These are phyloP conservation scores for Hyparrhenia diplandra DNA, from an alignment of 176 grass and related monocot species.

Conservation along the genomic window DNA sequence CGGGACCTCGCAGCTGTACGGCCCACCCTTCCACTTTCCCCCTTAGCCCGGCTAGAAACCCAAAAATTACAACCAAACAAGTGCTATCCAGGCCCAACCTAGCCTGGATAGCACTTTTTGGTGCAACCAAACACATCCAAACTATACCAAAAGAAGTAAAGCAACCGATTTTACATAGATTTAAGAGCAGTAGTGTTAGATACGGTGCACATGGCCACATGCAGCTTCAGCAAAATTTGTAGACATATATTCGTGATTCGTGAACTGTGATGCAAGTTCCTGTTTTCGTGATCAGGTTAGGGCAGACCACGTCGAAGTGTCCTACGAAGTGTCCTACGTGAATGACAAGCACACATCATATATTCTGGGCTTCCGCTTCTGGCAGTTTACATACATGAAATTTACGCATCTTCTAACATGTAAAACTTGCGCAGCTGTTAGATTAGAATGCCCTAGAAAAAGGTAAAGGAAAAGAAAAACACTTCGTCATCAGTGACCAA, in stretches of 20 bases:
- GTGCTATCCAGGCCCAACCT: too few relatives aligned
- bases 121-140: too few relatives aligned
- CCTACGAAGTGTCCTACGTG: background rate
- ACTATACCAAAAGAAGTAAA: too few relatives aligned
- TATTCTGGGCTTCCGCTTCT: too few relatives aligned
- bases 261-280: background rate
- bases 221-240: background rate
- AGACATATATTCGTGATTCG: background rate
- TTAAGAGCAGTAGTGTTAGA: background rate
- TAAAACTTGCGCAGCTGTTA: background rate
- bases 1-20: too few relatives aligned
- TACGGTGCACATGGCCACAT: background rate
- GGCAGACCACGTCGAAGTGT: background rate
- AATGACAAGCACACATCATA: background rate
- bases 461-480: background rate
- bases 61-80: too few relatives aligned
- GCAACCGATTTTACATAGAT: too few relatives aligned
- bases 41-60: too few relatives aligned
- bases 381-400: background rate
- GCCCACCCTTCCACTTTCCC: too few relatives aligned
- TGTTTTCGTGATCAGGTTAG: background rate
- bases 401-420: background rate
- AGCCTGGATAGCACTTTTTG: too few relatives aligned
- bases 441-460: background rate
- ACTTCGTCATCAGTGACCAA: background rate